Conservation (phyloP, 257 asterid species). For the Solanum piurae region DNA sequence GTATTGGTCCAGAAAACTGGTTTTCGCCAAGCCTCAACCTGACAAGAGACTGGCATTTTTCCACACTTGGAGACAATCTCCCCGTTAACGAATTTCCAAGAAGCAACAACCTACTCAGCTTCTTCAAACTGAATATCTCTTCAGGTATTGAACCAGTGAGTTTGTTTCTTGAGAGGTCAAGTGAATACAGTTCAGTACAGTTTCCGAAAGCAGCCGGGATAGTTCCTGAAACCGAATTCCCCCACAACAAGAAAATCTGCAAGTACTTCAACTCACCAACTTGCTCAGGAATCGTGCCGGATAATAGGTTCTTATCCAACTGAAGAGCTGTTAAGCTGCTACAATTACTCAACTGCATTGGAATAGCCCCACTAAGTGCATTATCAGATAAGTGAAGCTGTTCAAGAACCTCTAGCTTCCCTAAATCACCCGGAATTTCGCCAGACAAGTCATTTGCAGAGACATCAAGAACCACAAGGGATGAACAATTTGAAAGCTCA, state of each 20-base stretch:
- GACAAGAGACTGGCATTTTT: slow-evolving; percentile 72
- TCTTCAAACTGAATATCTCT: slow-evolving; percentile 56
- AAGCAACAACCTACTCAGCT: slow-evolving; percentile 73
- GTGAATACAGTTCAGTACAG: slow-evolving; percentile 74
- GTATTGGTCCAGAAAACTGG: slow-evolving; percentile 81
- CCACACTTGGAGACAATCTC: slow-evolving; percentile 44
- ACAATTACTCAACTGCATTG: slow-evolving; percentile 61
- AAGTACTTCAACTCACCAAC: slow-evolving; percentile 53
- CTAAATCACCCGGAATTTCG: slow-evolving; percentile 59
- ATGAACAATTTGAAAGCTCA: slow-evolving; percentile 50
- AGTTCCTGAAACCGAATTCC: slow-evolving; percentile 66
- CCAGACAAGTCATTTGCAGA: slow-evolving; percentile 69
- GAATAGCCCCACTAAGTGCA: slow-evolving; percentile 49
- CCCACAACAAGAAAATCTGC: slow-evolving; percentile 89
- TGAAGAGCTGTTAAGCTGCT: slow-evolving; percentile 65
- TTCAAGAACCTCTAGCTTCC: slow-evolving; percentile 48
- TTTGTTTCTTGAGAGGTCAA: slow-evolving; percentile 71
- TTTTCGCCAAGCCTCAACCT: slow-evolving; percentile 84
- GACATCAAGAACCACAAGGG: slow-evolving; percentile 69
- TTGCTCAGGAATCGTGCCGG: slow-evolving; percentile 50
- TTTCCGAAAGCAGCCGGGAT: slow-evolving; percentile 68
- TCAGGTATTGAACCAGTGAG: slow-evolving; percentile 81
- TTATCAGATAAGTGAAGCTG: slow-evolving; percentile 83
- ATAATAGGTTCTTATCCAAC: slow-evolving; percentile 65
- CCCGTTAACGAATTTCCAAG: slow-evolving; percentile 74